A percentile compares a stretch with the other conserved stretches of the same genome.
These are phyloP conservation scores for Populus deltoides DNA, from an alignment of 345 rosid genomes.

Conservation along the genomic window DNA sequence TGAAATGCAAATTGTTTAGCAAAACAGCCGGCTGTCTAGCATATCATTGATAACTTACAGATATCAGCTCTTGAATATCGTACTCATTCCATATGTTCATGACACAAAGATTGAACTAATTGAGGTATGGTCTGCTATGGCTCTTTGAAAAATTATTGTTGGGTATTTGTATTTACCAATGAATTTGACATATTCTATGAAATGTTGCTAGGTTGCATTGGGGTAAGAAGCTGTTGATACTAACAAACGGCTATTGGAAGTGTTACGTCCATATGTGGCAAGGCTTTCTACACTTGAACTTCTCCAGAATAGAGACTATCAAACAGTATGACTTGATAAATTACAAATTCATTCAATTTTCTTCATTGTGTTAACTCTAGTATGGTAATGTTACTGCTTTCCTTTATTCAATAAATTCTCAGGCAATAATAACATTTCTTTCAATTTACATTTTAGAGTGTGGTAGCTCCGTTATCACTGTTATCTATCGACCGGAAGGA, in stretches of 20 bases:
- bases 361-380: background rate
- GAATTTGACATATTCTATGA: constrained; percentile 10
- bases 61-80: constrained; percentile 92
- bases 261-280: constrained; percentile 64
- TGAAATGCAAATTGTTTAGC: constrained; percentile 43
- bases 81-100: constrained; percentile 70
- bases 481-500: no score
- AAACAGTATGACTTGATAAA: constrained; percentile 54
- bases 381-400: background rate
- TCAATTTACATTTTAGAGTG: background rate
- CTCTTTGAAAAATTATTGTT: background rate
- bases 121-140: constrained; percentile 51
- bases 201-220: constrained; percentile 64
- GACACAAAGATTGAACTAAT: constrained; percentile 74
- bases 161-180: background rate
- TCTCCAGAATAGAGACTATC: constrained; percentile 63
- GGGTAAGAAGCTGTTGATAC: constrained; percentile 80
- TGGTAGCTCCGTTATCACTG: no score
- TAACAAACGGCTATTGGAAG: constrained; percentile 52
- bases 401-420: background rate
- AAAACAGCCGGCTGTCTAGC: constrained; percentile 75
- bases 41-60: constrained; percentile 69
- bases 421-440: background rate
- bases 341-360: constrained; percentile 2
- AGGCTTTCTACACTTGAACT: constrained; percentile 65